Base-by-base conservation (phyloP, 805 yeast species). In the Saturnispora kantuleensis region DNA sequence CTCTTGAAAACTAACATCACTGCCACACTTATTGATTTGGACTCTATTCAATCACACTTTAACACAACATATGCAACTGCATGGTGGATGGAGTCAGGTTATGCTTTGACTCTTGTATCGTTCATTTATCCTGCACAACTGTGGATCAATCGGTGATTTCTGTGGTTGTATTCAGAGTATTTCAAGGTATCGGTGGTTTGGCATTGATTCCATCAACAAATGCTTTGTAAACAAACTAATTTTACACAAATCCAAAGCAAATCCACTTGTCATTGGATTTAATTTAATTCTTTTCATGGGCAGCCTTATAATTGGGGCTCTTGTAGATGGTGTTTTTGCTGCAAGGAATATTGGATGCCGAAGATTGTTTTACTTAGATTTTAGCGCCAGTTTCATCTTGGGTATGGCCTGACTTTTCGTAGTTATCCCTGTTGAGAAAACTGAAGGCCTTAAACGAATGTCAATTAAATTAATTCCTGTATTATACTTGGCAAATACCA, bases 281-380 rank as follows among this genome's bases (percentile, higher is more conserved):
- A 3, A 38, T 58, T 21, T 51, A 15, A 13, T 55, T 21, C 59
- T 30, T 37, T 57, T 44, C 53, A 64, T 45, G 39, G 61, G 28
- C 46, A 37, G 63, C 29, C 55, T 66, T 12, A 73, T 71, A 5
- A 29, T 69, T 11, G 76, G 74, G 3, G 50, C 58, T 4, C 44
- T 70, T 7, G 31, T 71, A 2, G 75, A 76, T 29, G 76, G 76
- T 39, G 75, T 71, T 0, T 71, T 71, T 40, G 52, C 66, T 1
- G 44, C 48, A 21, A 56, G 69, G 1, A 33, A 44, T 5, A 54
- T 67, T 41, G 74, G 73, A 1, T 69, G 69, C 50, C 61, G 62
- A 42, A 67, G 67, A 1, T 52, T 64, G 11, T 66, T 64, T 47
- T 71, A 59, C 18, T 17, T 17, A 4, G 5, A 17, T 17, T 17